Evolutionary conservation across 2,329 filamentous ascomycete species (phyloP).

Genomic region (Trichoderma brevicompactum): DNA sequence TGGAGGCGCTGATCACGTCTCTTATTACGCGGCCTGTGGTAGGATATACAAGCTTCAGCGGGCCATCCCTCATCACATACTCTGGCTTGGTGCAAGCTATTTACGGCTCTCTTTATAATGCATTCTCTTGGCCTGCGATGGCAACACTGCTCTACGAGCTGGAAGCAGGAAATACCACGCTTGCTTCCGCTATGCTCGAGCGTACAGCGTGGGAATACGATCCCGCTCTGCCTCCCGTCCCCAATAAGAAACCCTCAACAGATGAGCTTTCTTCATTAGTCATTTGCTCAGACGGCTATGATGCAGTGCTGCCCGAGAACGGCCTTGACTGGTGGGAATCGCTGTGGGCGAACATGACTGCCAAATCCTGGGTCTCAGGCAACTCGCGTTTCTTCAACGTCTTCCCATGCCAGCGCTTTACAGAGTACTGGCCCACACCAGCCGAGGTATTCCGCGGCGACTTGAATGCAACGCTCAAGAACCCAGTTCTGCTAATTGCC

Average conservation of each 20-base stretch:
- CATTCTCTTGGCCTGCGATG: slow-evolving; percentile 48
- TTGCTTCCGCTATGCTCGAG: slow-evolving; percentile 48
- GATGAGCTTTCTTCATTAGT: slow-evolving; percentile 49
- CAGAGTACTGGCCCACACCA: slow-evolving; percentile 50
- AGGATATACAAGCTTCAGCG: slow-evolving; percentile 45
- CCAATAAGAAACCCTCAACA: slow-evolving; percentile 39
- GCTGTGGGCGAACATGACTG: slow-evolving; percentile 54
- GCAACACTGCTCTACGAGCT: slow-evolving; percentile 50
- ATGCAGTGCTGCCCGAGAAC: slow-evolving; percentile 45
- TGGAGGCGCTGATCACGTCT: slow-evolving; percentile 45
- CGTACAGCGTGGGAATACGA: slow-evolving; percentile 47
- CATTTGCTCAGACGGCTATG: slow-evolving; percentile 53
- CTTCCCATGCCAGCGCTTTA: slow-evolving; percentile 53
- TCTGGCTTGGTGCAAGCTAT: slow-evolving; percentile 47
- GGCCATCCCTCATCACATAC: slow-evolving; percentile 53
- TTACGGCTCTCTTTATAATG: slow-evolving; percentile 50
- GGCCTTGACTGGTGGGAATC: slow-evolving; percentile 51
- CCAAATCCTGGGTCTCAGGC: slow-evolving; percentile 51
- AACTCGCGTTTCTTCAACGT: slow-evolving; percentile 52
- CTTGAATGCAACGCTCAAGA: slow-evolving; percentile 48
- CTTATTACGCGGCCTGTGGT: slow-evolving; percentile 46
- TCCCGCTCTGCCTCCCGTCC: slow-evolving; percentile 41
- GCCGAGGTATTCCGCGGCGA: slow-evolving; percentile 54
- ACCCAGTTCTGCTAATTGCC: slow-evolving; percentile 53
- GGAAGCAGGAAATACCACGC: slow-evolving; percentile 51